Evolutionary conservation across 495 filamentous ascomycete genomes (phyloP), one percentile per base, ranked within the genome.

Genomic region (Cladorrhinum samala): DNA sequence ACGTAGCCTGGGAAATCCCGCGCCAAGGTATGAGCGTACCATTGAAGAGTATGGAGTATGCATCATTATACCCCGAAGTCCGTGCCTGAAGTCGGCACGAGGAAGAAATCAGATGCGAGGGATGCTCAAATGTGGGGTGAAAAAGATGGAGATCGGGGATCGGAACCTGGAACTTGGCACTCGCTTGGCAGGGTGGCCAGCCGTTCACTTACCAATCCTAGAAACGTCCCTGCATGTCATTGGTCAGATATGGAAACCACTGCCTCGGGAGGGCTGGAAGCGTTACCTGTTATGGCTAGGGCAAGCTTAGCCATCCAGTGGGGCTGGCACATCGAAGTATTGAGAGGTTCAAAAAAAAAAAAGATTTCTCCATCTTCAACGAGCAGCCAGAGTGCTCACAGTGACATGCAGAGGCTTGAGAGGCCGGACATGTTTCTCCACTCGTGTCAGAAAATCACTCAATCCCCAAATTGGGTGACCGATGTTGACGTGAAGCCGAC

Each of bases 361-460:
- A n/a, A n/a, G n/a, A n/a, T n/a, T n/a, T n/a, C n/a, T n/a, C n/a
- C n/a, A n/a, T n/a, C n/a, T n/a, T n/a, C n/a, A n/a, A n/a, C n/a
- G n/a, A n/a, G n/a, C n/a, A n/a, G n/a, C n/a, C n/a, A n/a, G n/a
- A n/a, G n/a, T n/a, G n/a, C n/a, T n/a, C n/a, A n/a, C n/a, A n/a
- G n/a, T n/a, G 27, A 33, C 27, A 33, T 5, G 24, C 13, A 24
- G 23, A 5, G 14, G 19, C 8, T 23, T 40, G 19, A 18, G 19
- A 41, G 18, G 25, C 23, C 25, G 27, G 27, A 33, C 5, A 5
- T 33, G 27, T 6, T 6, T 33, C 11, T 46, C 46, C 3, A 14
- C 41, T n/a, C 9, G 7, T 30, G 30, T 33, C 33, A 40, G 33
- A 48, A 56, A 56, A 56, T 52, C 42, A 56, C 54, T 51, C 54